Evolutionary conservation across 2,329 filamentous ascomycete species (phyloP), one percentile per base, ranked within the genome.

Genomic region (Ramularia endophylla): DNA sequence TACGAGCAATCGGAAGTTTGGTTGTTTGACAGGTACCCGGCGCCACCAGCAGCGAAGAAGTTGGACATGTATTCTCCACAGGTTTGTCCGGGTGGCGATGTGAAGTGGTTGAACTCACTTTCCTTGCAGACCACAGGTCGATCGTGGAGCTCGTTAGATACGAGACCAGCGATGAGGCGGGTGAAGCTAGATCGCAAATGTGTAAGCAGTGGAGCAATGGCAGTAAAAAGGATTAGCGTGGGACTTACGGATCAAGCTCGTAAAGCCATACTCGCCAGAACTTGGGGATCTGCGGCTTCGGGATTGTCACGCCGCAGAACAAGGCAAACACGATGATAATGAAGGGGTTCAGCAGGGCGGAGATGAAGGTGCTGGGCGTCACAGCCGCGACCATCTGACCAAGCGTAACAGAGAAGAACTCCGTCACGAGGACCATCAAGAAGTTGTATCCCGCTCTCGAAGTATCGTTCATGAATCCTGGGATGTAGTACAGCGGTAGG

Each of bases 261-360:
- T 38, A 32, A 3, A 32, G 13, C 29, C 29, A 32, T 9, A 15
- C 17, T 13, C 29, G 29, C 29, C 13, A n/a, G 17, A 32, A 32
- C 13, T 17, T 17, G 2, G 85, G 83, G 66, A 94, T 94, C 62
- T 85, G 80, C 0, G 81, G 77, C 30, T 81, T 77, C 0, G 87
- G 83, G 37, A 94, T 85, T 0, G 85, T 84, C 47, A 94, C 87
- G 63, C 87, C 87, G 57, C 86, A 94, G 77, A 94, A 94, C 17
- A 94, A 74, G 1, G 83, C 76, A 58, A 94, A 90, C 44, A 83
- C 80, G 61, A 92, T 85, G 63, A 88, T 81, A 60, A 92, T 69
- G 60, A 89, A 85, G 0, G 88, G 87, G 54, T 94, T 88, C 51
- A 87, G 75, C 52, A 90, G 79, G 11, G 83, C 80, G 0, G 85